Evolutionary conservation across 2,329 filamentous ascomycete genomes (phyloP).

Genomic region (Neofusicoccum parvum): DNA sequence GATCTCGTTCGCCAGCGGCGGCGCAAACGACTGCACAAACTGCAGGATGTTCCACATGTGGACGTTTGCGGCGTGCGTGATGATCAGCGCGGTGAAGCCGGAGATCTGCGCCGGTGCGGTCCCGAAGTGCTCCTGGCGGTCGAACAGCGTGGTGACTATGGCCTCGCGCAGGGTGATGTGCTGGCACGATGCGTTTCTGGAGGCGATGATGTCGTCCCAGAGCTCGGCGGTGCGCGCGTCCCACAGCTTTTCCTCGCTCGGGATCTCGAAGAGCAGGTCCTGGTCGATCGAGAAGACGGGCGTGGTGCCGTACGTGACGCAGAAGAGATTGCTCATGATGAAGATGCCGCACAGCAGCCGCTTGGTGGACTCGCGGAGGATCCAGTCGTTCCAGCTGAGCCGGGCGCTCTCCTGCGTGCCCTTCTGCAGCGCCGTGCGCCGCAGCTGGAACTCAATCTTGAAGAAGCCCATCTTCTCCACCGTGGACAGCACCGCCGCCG

Average conservation of each 20-base stretch:
- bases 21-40: conserved; percentile 31
- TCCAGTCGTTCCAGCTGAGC: conserved; percentile 34
- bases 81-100: conserved; percentile 34
- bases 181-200: neutral
- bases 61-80: conserved; percentile 40
- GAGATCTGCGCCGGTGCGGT: conserved; percentile 24
- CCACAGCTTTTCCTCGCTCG: conserved; percentile 37
- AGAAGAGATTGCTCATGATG: conserved; percentile 36
- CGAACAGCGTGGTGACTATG: conserved; percentile 31
- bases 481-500: conserved; percentile 23
- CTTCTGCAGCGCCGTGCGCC: conserved; percentile 25
- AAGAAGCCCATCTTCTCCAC: conserved; percentile 27
- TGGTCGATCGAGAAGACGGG: conserved; percentile 36
- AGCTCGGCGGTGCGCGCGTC: conserved; percentile 31
- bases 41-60: conserved; percentile 39
- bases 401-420: conserved; percentile 4
- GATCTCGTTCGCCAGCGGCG: neutral
- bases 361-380: conserved; percentile 34
- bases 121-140: conserved; percentile 23
- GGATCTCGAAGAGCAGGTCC: conserved; percentile 38
- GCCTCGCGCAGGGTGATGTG: conserved; percentile 28
- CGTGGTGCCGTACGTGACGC: conserved; percentile 36
- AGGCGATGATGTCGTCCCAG: conserved; percentile 26
- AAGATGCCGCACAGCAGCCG: conserved; percentile 37
- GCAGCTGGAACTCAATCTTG: conserved; percentile 26